Evolutionary conservation across 345 rosid genomes (phyloP), one percentile per base, ranked within the genome.

Genomic region (Euphorbia lathyris): DNA sequence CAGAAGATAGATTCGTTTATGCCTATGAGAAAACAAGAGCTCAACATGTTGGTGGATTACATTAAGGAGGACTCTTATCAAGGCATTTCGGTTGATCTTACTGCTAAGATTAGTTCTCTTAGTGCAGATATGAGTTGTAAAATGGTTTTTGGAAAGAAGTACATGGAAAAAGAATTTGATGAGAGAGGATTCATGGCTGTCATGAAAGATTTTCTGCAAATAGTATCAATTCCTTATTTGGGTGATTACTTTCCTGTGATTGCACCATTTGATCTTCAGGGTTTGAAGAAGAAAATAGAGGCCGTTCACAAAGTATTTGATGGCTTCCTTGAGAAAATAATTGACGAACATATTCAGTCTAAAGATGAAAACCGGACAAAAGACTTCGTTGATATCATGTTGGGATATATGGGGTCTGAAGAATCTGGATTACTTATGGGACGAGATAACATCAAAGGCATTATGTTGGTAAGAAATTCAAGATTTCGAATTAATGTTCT

Each of bases 231-330:
- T 38, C 77, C 73, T 0, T 83, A 84, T 57, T n/a, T 84, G 22
- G 77, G 77, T 0, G 78, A 84, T 47, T 81, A 59, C 25, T 52
- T 84, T 0, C 87, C 85, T 42, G 76, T 52, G 17, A 29, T 84
- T 9, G 73, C 53, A 0, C 27, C 50, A 9, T 73, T 84, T 50
- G 88, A 84, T 38, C 71, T 82, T 63, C 84, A 84, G 29, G 83
- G 84, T 17, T 59, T 85, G 13, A 67, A 48, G 3, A 80, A 80
- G 71, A 68, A 63, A 16, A 55, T 80, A 78, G 80, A 82, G 79
- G 61, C 43, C 3, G 8, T 76, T 20, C n/a, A 72, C 19, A 72
- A 63, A 66, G 80, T 69, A n/a, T 80, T 78, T 48, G 86, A 85
- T 19, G 64, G 27, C 2, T 84, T 84, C 59, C 51, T 85, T 5